A percentile compares a stretch with the other conserved stretches of the same genome.
Conservation (phyloP, 2,329 filamentous ascomycete genomes). For the Penicillium rolfsii region DNA sequence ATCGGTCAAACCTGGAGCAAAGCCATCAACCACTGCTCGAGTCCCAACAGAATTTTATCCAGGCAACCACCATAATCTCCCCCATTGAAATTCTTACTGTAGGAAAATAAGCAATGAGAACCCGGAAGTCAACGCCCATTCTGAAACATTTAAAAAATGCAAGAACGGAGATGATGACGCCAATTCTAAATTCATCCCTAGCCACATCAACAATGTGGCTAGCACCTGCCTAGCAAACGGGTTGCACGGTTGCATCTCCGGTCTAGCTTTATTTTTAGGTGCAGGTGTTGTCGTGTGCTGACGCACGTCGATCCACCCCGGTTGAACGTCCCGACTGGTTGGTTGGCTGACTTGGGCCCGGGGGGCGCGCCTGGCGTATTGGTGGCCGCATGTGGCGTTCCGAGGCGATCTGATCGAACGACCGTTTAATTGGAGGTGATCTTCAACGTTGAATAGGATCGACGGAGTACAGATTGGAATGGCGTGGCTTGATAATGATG, state of each 20-base stretch:
- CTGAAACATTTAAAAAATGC: too few species aligned
- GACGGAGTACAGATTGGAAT: too few species aligned
- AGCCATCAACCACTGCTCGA: background rate
- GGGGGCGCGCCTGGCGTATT: background rate
- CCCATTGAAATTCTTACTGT: background rate
- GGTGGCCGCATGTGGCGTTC: constrained; percentile 3
- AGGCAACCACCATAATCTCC: background rate
- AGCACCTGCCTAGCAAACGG: background rate
- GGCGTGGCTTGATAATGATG: background rate
- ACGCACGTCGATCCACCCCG: constrained; percentile 15
- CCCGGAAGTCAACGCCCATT: too few species aligned
- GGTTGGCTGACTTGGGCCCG: background rate
- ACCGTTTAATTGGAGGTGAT: background rate
- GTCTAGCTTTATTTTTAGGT: constrained; percentile 12
- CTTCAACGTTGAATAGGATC: too few species aligned
- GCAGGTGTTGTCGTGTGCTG: constrained; percentile 14
- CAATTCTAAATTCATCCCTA: background rate
- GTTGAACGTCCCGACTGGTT: background rate
- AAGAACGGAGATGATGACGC: background rate
- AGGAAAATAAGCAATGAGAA: background rate
- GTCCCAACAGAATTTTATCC: background rate
- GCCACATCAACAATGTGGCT: background rate
- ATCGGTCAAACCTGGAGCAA: too few species aligned
- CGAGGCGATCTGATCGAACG: background rate
- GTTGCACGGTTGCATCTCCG: background rate